Base-by-base conservation (phyloP, 805 yeast genomes). In the Saccharomycopsis sp. region DNA sequence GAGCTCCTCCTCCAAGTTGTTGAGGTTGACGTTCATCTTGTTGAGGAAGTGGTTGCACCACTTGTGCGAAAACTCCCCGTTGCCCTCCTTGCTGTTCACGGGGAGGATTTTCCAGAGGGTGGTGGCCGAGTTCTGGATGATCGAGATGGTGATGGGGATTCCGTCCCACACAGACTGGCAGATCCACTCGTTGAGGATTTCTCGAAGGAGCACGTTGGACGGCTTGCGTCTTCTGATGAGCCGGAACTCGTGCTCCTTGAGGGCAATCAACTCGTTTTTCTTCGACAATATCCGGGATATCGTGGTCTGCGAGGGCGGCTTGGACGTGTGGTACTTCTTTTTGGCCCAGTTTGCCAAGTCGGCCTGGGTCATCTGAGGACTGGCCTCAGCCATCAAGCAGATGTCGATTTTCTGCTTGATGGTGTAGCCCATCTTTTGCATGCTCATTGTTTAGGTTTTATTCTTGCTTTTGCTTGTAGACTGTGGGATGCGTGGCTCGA, bases 141-240 rank as follows among this genome's bases (percentile, higher is more conserved):
- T 81, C 0, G 87, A 86, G 0, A 84, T 78, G 0, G 87, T 80
- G 29, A 83, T 77, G 2, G 88, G 87, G 40, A 83, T 80, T 52
- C 78, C 79, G 64, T 81, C 84, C 88, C 89, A 84, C 1, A 78
- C 77, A 23, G 84, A 80, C 65, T 83, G 88, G 0, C 84, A 77
- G 47, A 83, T 80, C 88, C 88, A 84, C 66, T 84, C 88, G n/a
- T 82, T 78, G 50, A 84, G 67, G n/a, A 84, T 82, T 51, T 77
- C 76, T 41, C 87, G 69, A 14, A 84, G 73, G 23, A 84, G 66
- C 9, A 80, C 78, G 62, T 81, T 81, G 52, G 77, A 68, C n/a
- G 81, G 80, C 57, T 80, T 81, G 58, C 75, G 70, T 55, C 86
- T 69, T 56, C 83, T 67, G 12, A 79, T 78, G 60, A 76, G 71